Conservation (phyloP, 345 rosid genomes). For the Turritis glabra region DNA sequence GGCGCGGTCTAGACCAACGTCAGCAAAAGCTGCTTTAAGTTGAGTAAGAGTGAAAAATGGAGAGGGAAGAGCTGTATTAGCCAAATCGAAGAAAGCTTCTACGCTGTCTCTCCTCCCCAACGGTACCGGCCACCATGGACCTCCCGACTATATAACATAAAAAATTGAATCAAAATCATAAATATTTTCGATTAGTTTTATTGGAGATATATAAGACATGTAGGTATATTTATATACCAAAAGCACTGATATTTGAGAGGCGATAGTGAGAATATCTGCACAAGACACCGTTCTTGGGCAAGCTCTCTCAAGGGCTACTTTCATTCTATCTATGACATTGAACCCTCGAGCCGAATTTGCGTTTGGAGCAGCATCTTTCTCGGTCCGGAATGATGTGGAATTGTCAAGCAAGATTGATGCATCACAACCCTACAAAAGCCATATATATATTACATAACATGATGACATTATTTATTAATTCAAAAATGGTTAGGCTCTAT, state of each 20-base stretch:
- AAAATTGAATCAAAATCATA: background rate
- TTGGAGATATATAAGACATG: background rate
- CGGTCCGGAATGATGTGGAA: constrained; percentile 39
- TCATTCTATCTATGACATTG: constrained; percentile 54
- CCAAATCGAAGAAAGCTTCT: constrained; percentile 35
- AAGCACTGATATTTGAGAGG: constrained; percentile 45
- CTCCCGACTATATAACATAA: constrained; percentile 37
- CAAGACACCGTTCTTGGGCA: constrained; percentile 57
- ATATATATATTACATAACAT: background rate
- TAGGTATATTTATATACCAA: constrained; percentile 26
- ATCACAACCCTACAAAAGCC: constrained; percentile 56
- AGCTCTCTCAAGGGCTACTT: constrained; percentile 44
- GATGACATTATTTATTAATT: background rate
- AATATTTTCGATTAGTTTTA: background rate
- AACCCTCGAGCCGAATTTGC: constrained; percentile 60
- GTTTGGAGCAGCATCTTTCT: constrained; percentile 55
- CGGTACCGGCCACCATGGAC: constrained; percentile 39
- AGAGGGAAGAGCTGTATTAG: constrained; percentile 39
- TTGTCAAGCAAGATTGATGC: constrained; percentile 56
- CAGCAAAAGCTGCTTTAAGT: constrained; percentile 25
- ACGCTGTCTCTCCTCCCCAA: constrained; percentile 45
- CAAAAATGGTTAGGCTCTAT: background rate
- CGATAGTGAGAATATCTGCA: constrained; percentile 53
- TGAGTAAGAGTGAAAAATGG: constrained; percentile 20
- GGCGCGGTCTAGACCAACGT: constrained; percentile 34